Conservation (phyloP, 192 early-diverging fungal species). For the Podila clonocystis region DNA sequence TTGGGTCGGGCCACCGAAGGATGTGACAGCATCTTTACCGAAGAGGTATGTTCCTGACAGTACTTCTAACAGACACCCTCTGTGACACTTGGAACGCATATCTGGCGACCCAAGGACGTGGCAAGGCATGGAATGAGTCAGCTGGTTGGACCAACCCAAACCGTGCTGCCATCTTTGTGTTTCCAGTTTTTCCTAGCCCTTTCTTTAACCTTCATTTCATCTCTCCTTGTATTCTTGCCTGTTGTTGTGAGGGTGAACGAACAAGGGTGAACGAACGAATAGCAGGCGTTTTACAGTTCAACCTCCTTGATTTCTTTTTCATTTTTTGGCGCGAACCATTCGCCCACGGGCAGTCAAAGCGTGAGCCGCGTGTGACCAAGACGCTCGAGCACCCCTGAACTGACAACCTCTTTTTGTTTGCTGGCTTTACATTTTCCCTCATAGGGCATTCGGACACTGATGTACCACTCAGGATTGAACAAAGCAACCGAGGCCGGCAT, state of each 20-base stretch:
- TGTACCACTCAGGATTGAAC: constrained; percentile 44
- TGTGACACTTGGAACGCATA: no score
- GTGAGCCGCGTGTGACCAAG: background rate
- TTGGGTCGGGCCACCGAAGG: constrained; percentile 67
- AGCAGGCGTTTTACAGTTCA: background rate
- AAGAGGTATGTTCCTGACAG: constrained; percentile 54
- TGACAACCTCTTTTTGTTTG: background rate
- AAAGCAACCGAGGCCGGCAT: constrained; percentile 19
- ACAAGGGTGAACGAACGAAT: background rate
- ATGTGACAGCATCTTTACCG: constrained; percentile 65
- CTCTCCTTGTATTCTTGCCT: no score
- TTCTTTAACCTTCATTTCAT: no score
- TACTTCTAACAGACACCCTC: constrained; percentile 20
- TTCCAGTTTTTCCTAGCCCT: no score
- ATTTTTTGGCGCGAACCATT: constrained; percentile 1
- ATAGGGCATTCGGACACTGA: constrained; percentile 48
- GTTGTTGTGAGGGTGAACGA: no score
- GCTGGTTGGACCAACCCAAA: no score
- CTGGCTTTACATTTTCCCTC: background rate
- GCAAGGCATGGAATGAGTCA: no score
- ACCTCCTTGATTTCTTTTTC: background rate
- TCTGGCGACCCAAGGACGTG: no score
- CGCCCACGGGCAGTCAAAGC: background rate
- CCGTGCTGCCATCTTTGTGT: no score
- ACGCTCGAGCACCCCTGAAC: background rate